Evolutionary conservation across 1,284 basidiomycete genomes (phyloP).

Genomic region (Athelia sp.): DNA sequence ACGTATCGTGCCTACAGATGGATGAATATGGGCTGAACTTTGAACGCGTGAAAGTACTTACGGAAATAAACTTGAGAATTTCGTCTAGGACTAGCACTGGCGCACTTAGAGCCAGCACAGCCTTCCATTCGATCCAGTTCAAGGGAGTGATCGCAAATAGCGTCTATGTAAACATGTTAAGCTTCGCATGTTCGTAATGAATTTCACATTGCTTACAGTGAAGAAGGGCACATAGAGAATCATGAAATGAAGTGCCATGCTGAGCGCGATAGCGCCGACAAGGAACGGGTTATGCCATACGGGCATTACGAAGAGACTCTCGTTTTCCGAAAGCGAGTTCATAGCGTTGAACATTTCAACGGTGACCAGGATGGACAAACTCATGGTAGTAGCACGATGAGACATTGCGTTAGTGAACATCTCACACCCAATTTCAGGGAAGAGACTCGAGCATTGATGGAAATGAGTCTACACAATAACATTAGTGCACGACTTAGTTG

Average conservation of each 20-base stretch:
- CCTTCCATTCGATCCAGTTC: constrained; percentile 92
- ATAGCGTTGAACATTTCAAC: constrained; percentile 99
- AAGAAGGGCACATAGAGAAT: constrained; percentile 97
- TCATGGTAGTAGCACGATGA: constrained; percentile 91
- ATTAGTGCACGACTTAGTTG: constrained; percentile 8
- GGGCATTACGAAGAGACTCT: constrained; percentile 84
- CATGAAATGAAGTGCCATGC: constrained; percentile 89
- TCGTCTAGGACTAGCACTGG: constrained; percentile 94
- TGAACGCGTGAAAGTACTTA: constrained; percentile 25
- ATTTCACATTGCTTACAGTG: constrained; percentile 49
- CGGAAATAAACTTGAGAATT: constrained; percentile 80
- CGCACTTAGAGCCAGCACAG: constrained; percentile 84
- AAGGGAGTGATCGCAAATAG: constrained; percentile 91
- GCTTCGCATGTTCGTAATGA: constrained; percentile 4
- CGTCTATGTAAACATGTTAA: constrained; percentile 36
- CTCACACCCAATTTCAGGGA: constrained; percentile 87
- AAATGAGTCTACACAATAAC: constrained; percentile 73
- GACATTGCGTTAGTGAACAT: constrained; percentile 90
- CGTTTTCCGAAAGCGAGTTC: constrained; percentile 98
- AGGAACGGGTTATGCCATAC: constrained; percentile 94
- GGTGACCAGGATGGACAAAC: constrained; percentile 88
- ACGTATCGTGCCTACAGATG: constrained; percentile 34
- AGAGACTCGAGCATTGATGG: constrained; percentile 80
- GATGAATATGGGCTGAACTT: constrained; percentile 1
- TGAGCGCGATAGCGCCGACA: constrained; percentile 81